Evolutionary conservation across 257 asterid species (phyloP).

Genomic region (Apocynum venetum): DNA sequence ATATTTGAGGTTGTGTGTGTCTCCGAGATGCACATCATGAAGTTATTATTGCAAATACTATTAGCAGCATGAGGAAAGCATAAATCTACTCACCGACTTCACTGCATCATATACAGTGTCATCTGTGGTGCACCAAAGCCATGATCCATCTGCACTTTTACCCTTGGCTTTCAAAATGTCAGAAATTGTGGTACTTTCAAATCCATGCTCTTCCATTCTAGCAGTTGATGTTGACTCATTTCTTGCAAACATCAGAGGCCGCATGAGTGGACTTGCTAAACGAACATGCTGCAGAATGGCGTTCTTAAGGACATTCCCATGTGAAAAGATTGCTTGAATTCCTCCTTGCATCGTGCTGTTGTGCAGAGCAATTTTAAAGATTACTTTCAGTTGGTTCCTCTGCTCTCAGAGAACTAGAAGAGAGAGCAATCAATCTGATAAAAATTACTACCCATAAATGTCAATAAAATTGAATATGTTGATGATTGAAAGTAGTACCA

Average conservation of each 20-base stretch:
- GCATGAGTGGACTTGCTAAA: slow-evolving; percentile 42
- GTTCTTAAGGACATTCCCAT: slow-evolving; percentile 56
- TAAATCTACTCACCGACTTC: slow-evolving; percentile 60
- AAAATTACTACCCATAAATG: neutral
- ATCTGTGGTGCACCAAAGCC: slow-evolving; percentile 99
- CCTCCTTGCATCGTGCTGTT: slow-evolving; percentile 87
- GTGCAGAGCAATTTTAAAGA: neutral
- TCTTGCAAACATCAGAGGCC: slow-evolving; percentile 44
- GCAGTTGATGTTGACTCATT: slow-evolving; percentile 71
- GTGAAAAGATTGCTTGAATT: slow-evolving; percentile 58
- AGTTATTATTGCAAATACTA: neutral
- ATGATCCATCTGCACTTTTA: slow-evolving; percentile 87
- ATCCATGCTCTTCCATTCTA: slow-evolving; percentile 93
- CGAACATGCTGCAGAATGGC: slow-evolving; percentile 69
- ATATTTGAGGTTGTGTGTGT: neutral
- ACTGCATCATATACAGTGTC: slow-evolving; percentile 94
- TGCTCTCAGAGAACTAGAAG: neutral
- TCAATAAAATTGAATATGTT: neutral
- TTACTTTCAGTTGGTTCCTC: neutral
- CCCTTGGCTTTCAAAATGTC: slow-evolving; percentile 75
- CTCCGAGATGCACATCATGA: neutral
- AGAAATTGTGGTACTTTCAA: slow-evolving; percentile 78
- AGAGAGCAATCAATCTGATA: neutral
- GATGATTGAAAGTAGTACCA: neutral
- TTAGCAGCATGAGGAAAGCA: neutral